Evolutionary conservation across 2,329 filamentous ascomycete species (phyloP).

Genomic region (Teratosphaeria nubilosa): DNA sequence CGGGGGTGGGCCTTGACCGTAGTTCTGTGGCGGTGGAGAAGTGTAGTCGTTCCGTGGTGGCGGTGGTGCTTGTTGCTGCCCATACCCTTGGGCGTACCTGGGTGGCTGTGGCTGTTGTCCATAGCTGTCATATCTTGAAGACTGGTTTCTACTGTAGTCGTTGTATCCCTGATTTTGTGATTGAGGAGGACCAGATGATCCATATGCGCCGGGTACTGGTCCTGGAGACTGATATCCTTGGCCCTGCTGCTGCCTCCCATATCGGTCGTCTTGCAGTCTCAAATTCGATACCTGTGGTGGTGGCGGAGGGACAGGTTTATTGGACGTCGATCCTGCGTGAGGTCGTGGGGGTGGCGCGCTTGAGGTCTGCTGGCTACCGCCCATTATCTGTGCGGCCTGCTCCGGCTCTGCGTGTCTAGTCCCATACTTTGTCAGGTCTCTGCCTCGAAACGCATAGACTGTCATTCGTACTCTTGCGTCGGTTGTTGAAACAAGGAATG

Average conservation of each 20-base stretch:
- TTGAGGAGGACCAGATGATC: constrained; percentile 19
- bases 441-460: background rate
- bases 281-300: constrained; percentile 25
- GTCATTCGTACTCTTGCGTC: background rate
- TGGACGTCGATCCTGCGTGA: constrained; percentile 23
- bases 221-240: constrained; percentile 18
- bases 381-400: constrained; percentile 35
- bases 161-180: constrained; percentile 19
- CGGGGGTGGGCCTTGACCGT: constrained; percentile 45
- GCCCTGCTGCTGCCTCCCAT: constrained; percentile 22
- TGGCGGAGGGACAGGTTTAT: constrained; percentile 32
- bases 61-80: constrained; percentile 8
- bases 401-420: constrained; percentile 66
- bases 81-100: constrained; percentile 10
- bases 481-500: background rate
- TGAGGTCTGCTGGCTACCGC: constrained; percentile 5
- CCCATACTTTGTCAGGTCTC: constrained; percentile 12
- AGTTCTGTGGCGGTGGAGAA: constrained; percentile 40
- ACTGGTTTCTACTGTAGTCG: constrained; percentile 20
- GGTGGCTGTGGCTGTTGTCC: constrained; percentile 11
- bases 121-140: constrained; percentile 28
- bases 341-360: constrained; percentile 13
- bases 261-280: constrained; percentile 26
- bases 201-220: constrained; percentile 31
- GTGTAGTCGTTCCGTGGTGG: constrained; percentile 24